Percentiles rank a stretch among this genome's conserved stretches.
Conservation (phyloP, 306 rosid species). For the Vicia villosa region DNA sequence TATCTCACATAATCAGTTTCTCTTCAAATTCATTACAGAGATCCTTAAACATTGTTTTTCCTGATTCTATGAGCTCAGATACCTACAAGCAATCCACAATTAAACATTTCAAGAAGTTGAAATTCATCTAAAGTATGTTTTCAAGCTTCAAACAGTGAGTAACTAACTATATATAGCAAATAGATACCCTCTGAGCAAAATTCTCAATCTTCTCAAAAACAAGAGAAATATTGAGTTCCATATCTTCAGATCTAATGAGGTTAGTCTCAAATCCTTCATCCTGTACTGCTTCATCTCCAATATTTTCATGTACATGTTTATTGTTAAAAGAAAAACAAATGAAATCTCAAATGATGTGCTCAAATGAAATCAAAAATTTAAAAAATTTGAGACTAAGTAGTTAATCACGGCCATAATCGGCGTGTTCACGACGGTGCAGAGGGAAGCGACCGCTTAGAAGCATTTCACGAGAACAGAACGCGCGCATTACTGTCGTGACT, state of each 20-base stretch:
- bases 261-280: slow-evolving; percentile 48
- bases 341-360: not conserved
- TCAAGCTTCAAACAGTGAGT: slow-evolving; percentile 17
- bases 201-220: slow-evolving; percentile 68
- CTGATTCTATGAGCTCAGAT: slow-evolving; percentile 77
- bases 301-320: slow-evolving; percentile 46
- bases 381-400: too few species aligned
- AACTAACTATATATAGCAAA: not conserved
- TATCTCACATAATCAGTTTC: too few species aligned
- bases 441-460: too few species aligned
- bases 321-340: not conserved
- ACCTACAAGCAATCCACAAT: slow-evolving; percentile 47
- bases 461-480: too few species aligned
- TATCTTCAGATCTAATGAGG: slow-evolving; percentile 61
- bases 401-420: too few species aligned
- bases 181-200: slow-evolving; percentile 84
- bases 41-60: too few species aligned
- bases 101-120: slow-evolving; percentile 2
- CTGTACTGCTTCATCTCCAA: slow-evolving; percentile 45
- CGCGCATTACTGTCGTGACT: too few species aligned
- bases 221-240: slow-evolving; percentile 63
- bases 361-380: too few species aligned
- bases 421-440: too few species aligned
- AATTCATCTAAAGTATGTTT: not conserved
- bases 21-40: too few species aligned